These are phyloP conservation scores for Pichia gijzeniarum DNA, from an alignment of 805 yeast species.

Conservation along the genomic window DNA sequence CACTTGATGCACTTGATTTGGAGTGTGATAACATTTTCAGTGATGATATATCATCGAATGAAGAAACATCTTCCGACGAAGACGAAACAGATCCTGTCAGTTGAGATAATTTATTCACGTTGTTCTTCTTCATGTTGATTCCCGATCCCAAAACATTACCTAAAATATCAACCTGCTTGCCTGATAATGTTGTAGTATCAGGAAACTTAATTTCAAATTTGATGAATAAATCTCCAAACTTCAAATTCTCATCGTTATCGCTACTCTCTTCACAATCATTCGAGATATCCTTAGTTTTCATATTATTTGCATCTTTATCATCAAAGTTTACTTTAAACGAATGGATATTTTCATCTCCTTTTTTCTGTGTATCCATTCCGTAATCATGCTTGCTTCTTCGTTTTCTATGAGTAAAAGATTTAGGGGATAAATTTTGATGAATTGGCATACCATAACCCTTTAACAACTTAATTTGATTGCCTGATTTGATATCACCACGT, in stretches of 20 bases:
- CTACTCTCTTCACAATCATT: neutral
- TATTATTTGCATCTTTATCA: neutral
- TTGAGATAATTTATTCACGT: neutral
- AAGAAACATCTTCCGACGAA: slow-evolving; percentile 1
- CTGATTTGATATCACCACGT: slow-evolving; percentile 48
- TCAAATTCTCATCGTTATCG: slow-evolving; percentile 1
- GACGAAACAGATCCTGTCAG: neutral
- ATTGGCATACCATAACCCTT: slow-evolving; percentile 61
- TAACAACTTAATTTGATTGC: slow-evolving; percentile 34
- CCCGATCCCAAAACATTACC: slow-evolving; percentile 18
- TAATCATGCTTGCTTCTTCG: neutral
- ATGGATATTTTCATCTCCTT: no score
- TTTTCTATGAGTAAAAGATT: neutral
- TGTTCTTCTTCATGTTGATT: slow-evolving; percentile 6
- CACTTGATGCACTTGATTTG: slow-evolving; percentile 1
- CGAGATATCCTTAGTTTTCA: neutral
- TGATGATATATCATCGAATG: slow-evolving; percentile 1
- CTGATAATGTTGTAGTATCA: slow-evolving; percentile 34
- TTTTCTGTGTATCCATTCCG: neutral
- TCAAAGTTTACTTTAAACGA: neutral
- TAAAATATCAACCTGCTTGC: slow-evolving; percentile 25
- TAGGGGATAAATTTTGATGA: slow-evolving; percentile 1
- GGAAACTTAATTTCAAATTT: slow-evolving; percentile 59
- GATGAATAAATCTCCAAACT: slow-evolving; percentile 50
- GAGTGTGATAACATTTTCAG: neutral